Evolutionary conservation across 2,329 filamentous ascomycete genomes (phyloP).

Genomic region (Stachybotrys elegans): DNA sequence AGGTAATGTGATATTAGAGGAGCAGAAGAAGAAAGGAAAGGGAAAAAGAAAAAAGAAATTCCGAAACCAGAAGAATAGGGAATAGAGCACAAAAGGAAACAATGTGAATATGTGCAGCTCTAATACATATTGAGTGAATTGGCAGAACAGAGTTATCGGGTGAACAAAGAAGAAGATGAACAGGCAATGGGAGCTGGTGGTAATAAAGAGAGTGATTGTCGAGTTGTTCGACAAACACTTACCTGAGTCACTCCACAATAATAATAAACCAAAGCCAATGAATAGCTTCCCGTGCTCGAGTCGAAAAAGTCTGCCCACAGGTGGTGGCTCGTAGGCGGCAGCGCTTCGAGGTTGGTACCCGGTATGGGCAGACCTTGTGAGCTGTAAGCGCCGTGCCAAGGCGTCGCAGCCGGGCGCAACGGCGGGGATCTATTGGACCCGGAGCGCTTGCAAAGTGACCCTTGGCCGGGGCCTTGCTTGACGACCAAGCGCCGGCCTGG

Average conservation of each 20-base stretch:
- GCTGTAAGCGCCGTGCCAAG: slow-evolving; percentile 4
- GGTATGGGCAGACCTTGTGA: not conserved
- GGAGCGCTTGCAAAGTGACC: not conserved
- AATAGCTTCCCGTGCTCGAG: slow-evolving; percentile 10
- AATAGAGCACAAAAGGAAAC: slow-evolving; percentile 8
- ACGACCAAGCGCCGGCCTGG: not conserved
- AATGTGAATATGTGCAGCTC: slow-evolving; percentile 4
- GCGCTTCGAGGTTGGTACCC: slow-evolving; percentile 23
- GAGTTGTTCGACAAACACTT: slow-evolving; percentile 7
- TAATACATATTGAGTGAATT: slow-evolving; percentile 11
- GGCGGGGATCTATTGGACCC: not conserved
- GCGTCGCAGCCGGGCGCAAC: not conserved
- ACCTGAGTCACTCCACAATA: slow-evolving; percentile 18
- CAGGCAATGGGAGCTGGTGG: slow-evolving; percentile 8
- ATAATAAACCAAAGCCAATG: slow-evolving; percentile 14
- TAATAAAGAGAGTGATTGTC: slow-evolving; percentile 18
- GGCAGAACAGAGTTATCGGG: slow-evolving; percentile 10
- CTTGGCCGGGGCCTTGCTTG: not conserved
- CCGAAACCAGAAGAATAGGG: no score
- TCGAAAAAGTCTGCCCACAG: no score
- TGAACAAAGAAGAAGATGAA: slow-evolving; percentile 4
- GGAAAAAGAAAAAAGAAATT: slow-evolving; percentile 3
- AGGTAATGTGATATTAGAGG: not conserved
- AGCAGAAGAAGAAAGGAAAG: slow-evolving; percentile 4
- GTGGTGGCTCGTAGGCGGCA: slow-evolving; percentile 13